Base-by-base conservation (phyloP, 371 early-diverging fungal species). In the Mucor mucedo region DNA sequence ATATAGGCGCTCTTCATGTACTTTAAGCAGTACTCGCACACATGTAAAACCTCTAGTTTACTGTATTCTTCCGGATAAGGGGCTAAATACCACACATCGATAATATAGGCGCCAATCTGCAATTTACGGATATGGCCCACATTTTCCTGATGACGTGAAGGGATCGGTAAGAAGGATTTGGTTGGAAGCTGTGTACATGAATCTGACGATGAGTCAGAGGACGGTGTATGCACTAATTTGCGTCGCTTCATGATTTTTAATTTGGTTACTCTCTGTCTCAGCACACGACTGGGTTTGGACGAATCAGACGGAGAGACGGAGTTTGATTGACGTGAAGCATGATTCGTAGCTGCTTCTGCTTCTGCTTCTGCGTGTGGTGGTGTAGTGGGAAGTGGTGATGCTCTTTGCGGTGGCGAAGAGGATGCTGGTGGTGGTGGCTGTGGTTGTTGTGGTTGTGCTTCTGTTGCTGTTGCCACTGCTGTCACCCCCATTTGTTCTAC, bases 31-130 rank as follows among this genome's bases (percentile, higher is more conserved):
- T 87, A 98, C 75, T 98, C 98, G 78, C 99, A 99, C 48, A 99
- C 87, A 70, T 94, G 96, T 13, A 98, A 68, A 4, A 77, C 68
- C 6, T 79, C 74, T 10, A 82, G 78, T 30, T 76, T 77, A 55
- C 89, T 90, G 77, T 96, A 97, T 77, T 97, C 96, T 73, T 96
- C 95, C 2, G 99, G 99, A 77, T 99, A 99, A 27, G 99, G 99
- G 27, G 98, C 91, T 29, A 92, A 85, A 77, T 99, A 99, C 99
- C 99, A 99, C 2, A 94, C 89, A 67, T 97, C 90, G 35, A 99
- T 90, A 55, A 87, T 70, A 77, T 87, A 93, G 35, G 83, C 71
- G 3, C 99, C 97, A 52, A 99, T 50, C 2, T 69, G 64, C 3
- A 74, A 56, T 38, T 69, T 63, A 13, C 58, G 59, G 16, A 73